phyloP scores from a whole-genome alignment of 495 filamentous ascomycete species.

The Elasticomyces elasticus region DNA sequence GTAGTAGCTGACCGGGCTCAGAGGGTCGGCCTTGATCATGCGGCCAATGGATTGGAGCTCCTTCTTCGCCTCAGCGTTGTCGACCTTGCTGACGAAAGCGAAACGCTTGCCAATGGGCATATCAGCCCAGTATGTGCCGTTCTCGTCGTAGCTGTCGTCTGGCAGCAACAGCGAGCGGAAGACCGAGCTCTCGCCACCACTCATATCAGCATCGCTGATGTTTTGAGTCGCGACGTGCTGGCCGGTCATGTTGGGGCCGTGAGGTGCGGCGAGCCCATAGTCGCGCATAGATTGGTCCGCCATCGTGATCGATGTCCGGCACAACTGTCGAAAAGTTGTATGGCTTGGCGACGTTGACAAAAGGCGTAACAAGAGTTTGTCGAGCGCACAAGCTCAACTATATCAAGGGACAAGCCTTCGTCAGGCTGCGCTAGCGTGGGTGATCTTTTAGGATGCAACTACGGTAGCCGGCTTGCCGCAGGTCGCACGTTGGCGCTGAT shows the following conservation, averaged over 20 bases:
- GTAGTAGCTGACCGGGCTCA: slow-evolving; percentile 72
- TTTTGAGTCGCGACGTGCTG: slow-evolving; percentile 27
- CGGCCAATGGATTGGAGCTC: slow-evolving; percentile 58
- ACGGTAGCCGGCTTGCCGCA: neutral
- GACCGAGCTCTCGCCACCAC: slow-evolving; percentile 55
- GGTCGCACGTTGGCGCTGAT: neutral
- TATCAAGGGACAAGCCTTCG: neutral
- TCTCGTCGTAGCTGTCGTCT: slow-evolving; percentile 66
- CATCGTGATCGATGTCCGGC: slow-evolving; percentile 1
- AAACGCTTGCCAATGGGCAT: slow-evolving; percentile 54
- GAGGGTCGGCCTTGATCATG: slow-evolving; percentile 72
- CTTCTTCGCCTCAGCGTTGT: slow-evolving; percentile 50
- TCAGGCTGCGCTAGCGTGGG: slow-evolving; percentile 4
- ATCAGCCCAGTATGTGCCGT: slow-evolving; percentile 89
- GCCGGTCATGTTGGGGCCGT: slow-evolving; percentile 32
- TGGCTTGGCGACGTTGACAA: neutral
- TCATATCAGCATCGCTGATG: slow-evolving; percentile 35
- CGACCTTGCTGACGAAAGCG: slow-evolving; percentile 59
- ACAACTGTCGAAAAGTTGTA: neutral
- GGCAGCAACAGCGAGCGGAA: slow-evolving; percentile 67
- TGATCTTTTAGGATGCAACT: neutral
- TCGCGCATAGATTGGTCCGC: slow-evolving; percentile 33
- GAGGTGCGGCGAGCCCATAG: slow-evolving; percentile 40
- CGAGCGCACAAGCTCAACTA: neutral
- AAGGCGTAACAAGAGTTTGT: neutral